These are phyloP conservation scores for Cadophora sp. DNA, from an alignment of 2,329 filamentous ascomycete genomes.

Conservation along the genomic window DNA sequence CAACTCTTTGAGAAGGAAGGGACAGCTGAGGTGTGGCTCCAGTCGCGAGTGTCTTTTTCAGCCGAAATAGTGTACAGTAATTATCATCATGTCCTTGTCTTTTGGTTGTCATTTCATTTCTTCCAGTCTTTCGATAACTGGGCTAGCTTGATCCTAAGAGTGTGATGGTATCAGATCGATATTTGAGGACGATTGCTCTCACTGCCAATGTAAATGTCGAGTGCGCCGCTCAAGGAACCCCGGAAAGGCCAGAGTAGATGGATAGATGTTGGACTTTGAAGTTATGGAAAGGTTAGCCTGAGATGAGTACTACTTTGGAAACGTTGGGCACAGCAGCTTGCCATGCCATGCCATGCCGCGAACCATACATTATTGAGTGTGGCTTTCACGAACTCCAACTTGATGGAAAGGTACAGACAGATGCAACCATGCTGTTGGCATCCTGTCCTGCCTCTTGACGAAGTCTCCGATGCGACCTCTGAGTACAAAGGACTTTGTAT, in stretches of 20 bases:
- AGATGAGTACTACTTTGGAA: neutral
- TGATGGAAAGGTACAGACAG: neutral
- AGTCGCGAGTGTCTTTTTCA: neutral
- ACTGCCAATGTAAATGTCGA: neutral
- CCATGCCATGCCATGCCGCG: slow-evolving; percentile 13
- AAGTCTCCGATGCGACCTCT: slow-evolving; percentile 19
- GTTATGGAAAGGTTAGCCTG: neutral
- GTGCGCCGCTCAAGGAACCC: neutral
- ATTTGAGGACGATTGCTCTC: neutral
- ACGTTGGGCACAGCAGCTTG: slow-evolving; percentile 7
- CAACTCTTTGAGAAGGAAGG: neutral
- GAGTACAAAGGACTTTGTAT: slow-evolving; percentile 23
- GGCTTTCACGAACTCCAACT: slow-evolving; percentile 1
- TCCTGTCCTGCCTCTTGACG: slow-evolving; percentile 10
- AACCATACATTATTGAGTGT: neutral
- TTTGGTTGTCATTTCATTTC: neutral
- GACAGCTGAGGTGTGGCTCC: neutral
- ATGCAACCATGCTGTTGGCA: slow-evolving; percentile 1
- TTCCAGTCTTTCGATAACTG: neutral
- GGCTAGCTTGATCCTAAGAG: neutral
- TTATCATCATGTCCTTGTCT: neutral
- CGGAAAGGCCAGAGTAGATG: neutral
- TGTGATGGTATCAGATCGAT: neutral
- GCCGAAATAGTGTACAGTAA: neutral
- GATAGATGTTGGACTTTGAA: neutral